Evolutionary conservation across 768 basidiomycete species (phyloP).

Genomic region (Pleurotus tuber-regium): DNA sequence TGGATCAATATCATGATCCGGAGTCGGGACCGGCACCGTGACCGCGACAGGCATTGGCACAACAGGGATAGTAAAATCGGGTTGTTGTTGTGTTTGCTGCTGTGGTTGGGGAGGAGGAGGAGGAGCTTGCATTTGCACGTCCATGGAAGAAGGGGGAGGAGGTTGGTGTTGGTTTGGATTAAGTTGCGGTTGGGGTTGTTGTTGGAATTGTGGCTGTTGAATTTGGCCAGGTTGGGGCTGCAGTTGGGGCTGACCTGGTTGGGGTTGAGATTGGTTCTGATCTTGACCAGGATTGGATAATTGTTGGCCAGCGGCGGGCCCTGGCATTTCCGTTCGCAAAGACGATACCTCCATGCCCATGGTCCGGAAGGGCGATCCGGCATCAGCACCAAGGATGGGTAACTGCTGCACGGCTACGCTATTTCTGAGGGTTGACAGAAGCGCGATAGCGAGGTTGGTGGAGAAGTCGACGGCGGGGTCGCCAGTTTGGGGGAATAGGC

Average conservation of each 20-base stretch:
- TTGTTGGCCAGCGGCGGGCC: not conserved
- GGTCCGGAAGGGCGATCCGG: not conserved
- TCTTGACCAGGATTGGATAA: not conserved
- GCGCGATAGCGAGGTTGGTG: conserved; percentile 8
- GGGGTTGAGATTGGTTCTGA: not conserved
- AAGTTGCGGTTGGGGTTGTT: conserved; percentile 3
- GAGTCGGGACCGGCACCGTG: conserved; percentile 1
- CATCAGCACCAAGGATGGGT: not conserved
- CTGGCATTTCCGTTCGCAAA: conserved; percentile 15
- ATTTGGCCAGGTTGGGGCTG: not conserved
- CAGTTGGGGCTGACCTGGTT: not conserved
- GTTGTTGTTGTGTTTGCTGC: not conserved
- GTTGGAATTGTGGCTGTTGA: not conserved
- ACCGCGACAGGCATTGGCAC: conserved; percentile 2
- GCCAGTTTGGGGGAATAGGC: conserved; percentile 7
- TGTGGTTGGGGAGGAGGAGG: not conserved
- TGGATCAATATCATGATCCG: conserved; percentile 8
- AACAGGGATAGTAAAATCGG: not conserved
- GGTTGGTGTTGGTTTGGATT: not conserved
- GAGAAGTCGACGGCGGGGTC: conserved; percentile 11
- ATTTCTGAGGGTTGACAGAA: conserved; percentile 8
- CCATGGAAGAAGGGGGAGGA: not conserved
- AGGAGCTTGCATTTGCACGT: conserved; percentile 7
- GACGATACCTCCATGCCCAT: conserved; percentile 15
- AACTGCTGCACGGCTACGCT: conserved; percentile 9